Conservation (phyloP, 1,139 yeast species). For the Spathaspora jeffriesii region DNA sequence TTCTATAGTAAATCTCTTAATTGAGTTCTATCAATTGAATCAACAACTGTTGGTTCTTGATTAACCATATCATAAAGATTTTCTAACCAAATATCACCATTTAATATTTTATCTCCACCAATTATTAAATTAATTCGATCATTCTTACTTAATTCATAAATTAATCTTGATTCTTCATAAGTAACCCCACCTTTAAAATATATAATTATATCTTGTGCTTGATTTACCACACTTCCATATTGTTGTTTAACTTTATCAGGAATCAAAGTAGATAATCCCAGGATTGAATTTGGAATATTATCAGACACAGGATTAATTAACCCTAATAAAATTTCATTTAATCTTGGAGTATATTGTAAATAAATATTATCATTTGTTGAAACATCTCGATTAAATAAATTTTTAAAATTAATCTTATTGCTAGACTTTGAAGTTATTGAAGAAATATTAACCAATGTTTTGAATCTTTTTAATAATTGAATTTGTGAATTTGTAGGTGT, state of each 20-base stretch:
- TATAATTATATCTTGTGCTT: constrained; percentile 69
- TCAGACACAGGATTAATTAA: constrained; percentile 20
- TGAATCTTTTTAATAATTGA: constrained; percentile 32
- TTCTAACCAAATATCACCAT: constrained; percentile 55
- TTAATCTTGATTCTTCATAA: constrained; percentile 85
- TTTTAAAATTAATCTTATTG: constrained; percentile 25
- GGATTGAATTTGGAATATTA: constrained; percentile 6
- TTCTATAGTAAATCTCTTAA: constrained; percentile 25
- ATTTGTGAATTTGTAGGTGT: constrained; percentile 35
- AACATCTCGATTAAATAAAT: constrained; percentile 25
- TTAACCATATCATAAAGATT: constrained; percentile 21
- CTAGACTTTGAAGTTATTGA: constrained; percentile 9
- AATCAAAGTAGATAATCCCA: constrained; percentile 35
- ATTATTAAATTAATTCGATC: constrained; percentile 50
- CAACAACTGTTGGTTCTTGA: constrained; percentile 13
- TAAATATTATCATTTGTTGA: constrained; percentile 46
- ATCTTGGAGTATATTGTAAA: constrained; percentile 75
- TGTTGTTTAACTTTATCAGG: constrained; percentile 39
- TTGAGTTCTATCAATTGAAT: constrained; percentile 17
- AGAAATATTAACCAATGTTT: constrained; percentile 19
- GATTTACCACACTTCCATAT: constrained; percentile 23
- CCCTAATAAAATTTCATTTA: constrained; percentile 44
- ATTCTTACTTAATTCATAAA: constrained; percentile 65
- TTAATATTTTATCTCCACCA: constrained; percentile 77
- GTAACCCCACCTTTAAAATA: constrained; percentile 92